Evolutionary conservation across 2,329 filamentous ascomycete species (phyloP), one percentile per base, ranked within the genome.

Genomic region (Septoria petroselini): DNA sequence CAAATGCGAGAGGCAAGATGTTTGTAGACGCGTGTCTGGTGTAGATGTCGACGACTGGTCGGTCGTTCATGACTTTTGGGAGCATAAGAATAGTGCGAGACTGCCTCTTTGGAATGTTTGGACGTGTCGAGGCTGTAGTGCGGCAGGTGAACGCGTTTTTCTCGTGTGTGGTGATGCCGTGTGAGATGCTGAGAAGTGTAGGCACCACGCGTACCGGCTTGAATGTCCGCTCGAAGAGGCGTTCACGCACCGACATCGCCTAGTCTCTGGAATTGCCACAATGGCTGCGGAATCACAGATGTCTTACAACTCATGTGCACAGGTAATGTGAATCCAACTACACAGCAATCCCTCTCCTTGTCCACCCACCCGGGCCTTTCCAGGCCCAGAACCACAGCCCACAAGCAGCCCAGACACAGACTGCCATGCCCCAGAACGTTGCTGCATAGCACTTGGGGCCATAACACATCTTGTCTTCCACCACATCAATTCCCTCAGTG

Each of bases 401-500:
- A 62, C 86, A 84, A 0, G 89, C 91, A 30, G 88, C 58, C 83
- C 86, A 91, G 0, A 94, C 85, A 55, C 85, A 91, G 1, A 79
- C 71, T 0, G 86, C 84, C 79, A 95, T 89, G 1, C 86, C 87
- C 90, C 90, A 95, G 58, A 91, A 94, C 0, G 86, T 88, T 0
- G 76, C 65, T 8, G 84, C 83, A 71, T 95, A 97, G 71, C 93
- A 98, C 44, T 77, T 72, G 62, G 76, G 81, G 1, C 93, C 93
- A 66, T 88, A 88, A 66, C 91, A 97, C 58, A 95, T 79, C 2
- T 76, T 75, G 54, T 76, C 71, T 25, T 75, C 72, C 18, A 47
- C 52, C 4, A 47, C 21, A 29, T 66, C 61, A 35, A 59, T 62
- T 50, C 54, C 65, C 59, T 71, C 69, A 48, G 71, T 15, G 61